A percentile compares a stretch with the other conserved stretches of the same genome.
Evolutionary conservation across 2,329 filamentous ascomycete genomes (phyloP).

Genomic region (Trichothecium sympodiale): DNA sequence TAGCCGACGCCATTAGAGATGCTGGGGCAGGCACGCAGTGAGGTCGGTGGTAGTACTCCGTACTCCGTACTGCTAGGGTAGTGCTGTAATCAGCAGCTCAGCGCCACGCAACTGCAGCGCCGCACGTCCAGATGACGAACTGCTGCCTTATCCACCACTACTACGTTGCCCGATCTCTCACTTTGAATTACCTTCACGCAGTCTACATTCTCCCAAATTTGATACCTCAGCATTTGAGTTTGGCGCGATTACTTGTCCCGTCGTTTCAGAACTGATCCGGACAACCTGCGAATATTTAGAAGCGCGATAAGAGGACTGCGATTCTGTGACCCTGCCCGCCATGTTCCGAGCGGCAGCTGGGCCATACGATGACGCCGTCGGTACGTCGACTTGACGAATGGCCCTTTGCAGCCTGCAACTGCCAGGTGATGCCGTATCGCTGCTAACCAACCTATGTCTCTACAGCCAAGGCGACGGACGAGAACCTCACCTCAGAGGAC

Average conservation of each 20-base stretch:
- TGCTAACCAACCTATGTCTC: slow-evolving; percentile 9
- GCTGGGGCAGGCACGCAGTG: no score
- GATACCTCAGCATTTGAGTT: no score
- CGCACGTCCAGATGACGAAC: slow-evolving; percentile 4
- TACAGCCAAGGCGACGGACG: slow-evolving; percentile 73
- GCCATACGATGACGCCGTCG: slow-evolving; percentile 49
- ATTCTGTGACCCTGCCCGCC: slow-evolving; percentile 15
- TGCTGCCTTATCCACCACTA: not conserved
- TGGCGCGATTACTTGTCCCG: no score
- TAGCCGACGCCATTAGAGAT: no score
- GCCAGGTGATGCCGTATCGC: not conserved
- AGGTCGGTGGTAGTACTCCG: no score
- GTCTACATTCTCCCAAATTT: no score
- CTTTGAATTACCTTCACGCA: no score
- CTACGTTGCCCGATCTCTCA: no score
- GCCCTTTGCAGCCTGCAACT: not conserved
- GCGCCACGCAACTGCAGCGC: slow-evolving; percentile 3
- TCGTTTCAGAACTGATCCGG: no score
- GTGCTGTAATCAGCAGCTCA: no score
- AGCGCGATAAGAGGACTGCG: not conserved
- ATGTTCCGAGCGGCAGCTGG: slow-evolving; percentile 50
- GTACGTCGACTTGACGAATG: slow-evolving; percentile 23
- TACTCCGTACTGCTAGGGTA: no score
- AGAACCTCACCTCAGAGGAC: slow-evolving; percentile 83
- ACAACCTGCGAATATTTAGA: no score